Evolutionary conservation across 2,329 filamentous ascomycete species (phyloP).

Genomic region (Botrytis squamosa): DNA sequence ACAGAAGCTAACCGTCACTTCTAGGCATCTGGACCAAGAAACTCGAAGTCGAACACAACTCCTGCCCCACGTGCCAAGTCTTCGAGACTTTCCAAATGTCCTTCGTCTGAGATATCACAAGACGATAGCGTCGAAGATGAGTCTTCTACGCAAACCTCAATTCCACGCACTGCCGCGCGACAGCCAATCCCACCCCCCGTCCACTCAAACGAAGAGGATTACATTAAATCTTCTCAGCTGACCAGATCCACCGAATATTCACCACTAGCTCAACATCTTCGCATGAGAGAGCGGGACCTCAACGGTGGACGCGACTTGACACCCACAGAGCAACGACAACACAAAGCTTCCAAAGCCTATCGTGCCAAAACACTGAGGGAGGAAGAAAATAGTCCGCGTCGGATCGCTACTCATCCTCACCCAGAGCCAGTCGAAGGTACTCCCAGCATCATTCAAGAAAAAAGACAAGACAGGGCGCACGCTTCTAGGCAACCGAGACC

Average conservation of each 20-base stretch:
- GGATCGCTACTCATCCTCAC: neutral
- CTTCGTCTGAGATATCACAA: neutral
- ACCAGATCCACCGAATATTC: neutral
- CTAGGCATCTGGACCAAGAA: neutral
- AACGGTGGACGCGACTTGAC: neutral
- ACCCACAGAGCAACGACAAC: neutral
- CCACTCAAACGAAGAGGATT: neutral
- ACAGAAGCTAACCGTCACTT: neutral
- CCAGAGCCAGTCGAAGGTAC: neutral
- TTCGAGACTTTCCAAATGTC: neutral
- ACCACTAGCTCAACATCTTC: neutral
- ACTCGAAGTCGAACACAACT: neutral
- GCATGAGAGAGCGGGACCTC: neutral
- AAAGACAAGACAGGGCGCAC: too few relatives aligned
- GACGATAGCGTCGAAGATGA: neutral
- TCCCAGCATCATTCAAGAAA: neutral
- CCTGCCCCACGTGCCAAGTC: too few relatives aligned
- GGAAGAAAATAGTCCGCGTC: neutral
- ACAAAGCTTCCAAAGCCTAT: rapidly evolving
- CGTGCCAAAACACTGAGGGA: neutral
- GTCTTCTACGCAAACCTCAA: neutral
- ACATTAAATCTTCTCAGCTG: neutral
- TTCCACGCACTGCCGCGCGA: neutral
- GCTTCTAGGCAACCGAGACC: too few relatives aligned
- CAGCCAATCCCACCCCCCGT: neutral